Evolutionary conservation across 352 stramenopile genomes (phyloP).

Genomic region (Phytophthora meadii): DNA sequence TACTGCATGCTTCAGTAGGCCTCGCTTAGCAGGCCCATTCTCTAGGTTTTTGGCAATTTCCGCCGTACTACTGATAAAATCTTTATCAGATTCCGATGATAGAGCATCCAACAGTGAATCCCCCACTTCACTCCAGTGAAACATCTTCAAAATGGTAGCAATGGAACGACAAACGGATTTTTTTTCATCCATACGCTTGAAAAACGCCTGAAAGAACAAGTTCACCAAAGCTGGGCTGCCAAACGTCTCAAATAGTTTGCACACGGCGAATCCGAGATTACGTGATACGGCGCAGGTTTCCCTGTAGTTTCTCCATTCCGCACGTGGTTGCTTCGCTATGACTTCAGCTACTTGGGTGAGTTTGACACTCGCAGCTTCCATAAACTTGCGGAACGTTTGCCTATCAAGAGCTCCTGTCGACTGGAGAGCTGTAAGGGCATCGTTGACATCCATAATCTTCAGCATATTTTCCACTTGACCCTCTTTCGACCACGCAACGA

Average conservation of each 20-base stretch:
- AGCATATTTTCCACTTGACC: conserved; percentile 5
- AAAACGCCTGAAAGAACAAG: conserved; percentile 11
- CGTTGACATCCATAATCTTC: conserved; percentile 10
- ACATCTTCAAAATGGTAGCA: conserved; percentile 7
- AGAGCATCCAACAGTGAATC: conserved; percentile 1
- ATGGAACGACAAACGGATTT: background rate
- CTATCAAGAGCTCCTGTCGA: background rate
- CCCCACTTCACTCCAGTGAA: conserved; percentile 18
- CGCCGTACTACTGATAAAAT: conserved; percentile 6
- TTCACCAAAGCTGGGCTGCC: conserved; percentile 11
- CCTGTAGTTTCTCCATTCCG: no score
- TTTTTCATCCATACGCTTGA: conserved; percentile 9
- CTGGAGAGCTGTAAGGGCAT: conserved; percentile 3
- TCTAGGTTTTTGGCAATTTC: conserved; percentile 1
- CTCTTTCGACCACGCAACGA: conserved; percentile 1
- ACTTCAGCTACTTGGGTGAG: background rate
- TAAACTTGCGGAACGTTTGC: conserved; percentile 7
- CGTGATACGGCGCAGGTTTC: no score
- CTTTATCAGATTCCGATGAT: no score
- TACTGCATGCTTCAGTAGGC: conserved; percentile 3
- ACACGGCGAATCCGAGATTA: background rate
- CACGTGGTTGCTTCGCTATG: no score
- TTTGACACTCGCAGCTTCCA: conserved; percentile 7
- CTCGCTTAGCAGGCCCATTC: background rate
- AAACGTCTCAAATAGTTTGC: conserved; percentile 7